Evolutionary conservation across 2,329 filamentous ascomycete genomes (phyloP).

Genomic region (Zalaria sp.): DNA sequence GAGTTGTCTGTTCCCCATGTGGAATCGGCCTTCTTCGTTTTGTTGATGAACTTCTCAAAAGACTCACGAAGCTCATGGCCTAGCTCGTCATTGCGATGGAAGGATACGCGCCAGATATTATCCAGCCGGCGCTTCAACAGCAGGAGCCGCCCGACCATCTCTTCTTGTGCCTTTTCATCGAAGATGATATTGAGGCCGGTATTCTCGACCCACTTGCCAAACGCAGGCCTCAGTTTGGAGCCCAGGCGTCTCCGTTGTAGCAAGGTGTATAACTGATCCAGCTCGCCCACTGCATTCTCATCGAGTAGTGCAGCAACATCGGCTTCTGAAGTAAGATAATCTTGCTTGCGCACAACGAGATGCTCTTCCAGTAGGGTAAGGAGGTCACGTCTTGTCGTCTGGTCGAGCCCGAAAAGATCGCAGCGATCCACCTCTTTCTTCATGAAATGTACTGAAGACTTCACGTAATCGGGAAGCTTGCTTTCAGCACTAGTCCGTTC

Average conservation of each 20-base stretch:
- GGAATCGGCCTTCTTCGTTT: constrained; percentile 54
- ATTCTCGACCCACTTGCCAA: constrained; percentile 63
- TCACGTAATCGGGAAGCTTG: constrained; percentile 62
- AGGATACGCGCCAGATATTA: constrained; percentile 60
- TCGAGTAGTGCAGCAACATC: constrained; percentile 62
- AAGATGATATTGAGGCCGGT: constrained; percentile 67
- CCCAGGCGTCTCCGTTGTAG: constrained; percentile 60
- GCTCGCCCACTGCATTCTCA: constrained; percentile 51
- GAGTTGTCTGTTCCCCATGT: constrained; percentile 73
- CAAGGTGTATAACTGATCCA: constrained; percentile 66
- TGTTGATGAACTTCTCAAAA: constrained; percentile 87
- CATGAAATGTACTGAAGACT: constrained; percentile 54
- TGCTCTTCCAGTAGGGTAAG: constrained; percentile 59
- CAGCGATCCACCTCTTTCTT: constrained; percentile 61
- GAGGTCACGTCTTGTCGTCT: constrained; percentile 64
- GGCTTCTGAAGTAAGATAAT: constrained; percentile 23
- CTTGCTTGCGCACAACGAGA: constrained; percentile 54
- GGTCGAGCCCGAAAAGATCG: constrained; percentile 68
- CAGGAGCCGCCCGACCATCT: constrained; percentile 76
- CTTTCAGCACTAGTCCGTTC: constrained; percentile 46
- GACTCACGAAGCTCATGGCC: constrained; percentile 67
- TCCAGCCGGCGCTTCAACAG: constrained; percentile 71
- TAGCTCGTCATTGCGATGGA: constrained; percentile 63
- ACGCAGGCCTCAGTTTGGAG: constrained; percentile 54
- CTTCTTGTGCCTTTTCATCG: constrained; percentile 61